These are phyloP conservation scores for Plasmodium vivax DNA, from an alignment of 169 alveolate species.

Conservation along the genomic window DNA sequence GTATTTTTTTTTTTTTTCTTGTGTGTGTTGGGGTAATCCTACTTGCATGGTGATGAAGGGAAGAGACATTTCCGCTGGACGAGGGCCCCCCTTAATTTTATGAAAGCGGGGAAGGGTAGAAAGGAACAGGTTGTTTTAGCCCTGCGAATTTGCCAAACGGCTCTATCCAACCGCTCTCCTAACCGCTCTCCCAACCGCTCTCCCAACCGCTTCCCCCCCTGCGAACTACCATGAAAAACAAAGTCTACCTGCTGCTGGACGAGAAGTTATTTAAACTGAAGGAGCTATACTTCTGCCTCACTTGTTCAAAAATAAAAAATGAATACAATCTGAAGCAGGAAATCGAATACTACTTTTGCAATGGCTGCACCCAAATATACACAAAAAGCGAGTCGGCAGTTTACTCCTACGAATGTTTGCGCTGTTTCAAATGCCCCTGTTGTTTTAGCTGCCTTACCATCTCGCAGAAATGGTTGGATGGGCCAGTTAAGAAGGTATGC, in stretches of 20 bases:
- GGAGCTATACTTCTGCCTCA: constrained; percentile 62
- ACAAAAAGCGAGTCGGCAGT: constrained; percentile 29
- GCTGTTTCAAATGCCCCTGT: constrained; percentile 66
- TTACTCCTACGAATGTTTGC: constrained; percentile 65
- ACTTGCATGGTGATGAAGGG: not conserved
- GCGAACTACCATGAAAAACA: constrained; percentile 49
- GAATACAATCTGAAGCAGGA: constrained; percentile 55
- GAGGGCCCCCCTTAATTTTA: not conserved
- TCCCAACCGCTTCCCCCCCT: not conserved
- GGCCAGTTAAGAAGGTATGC: not conserved
- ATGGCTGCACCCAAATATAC: constrained; percentile 65
- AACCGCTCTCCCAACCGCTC: not conserved
- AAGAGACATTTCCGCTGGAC: not conserved
- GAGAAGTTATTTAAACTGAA: constrained; percentile 61
- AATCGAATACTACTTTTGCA: constrained; percentile 60
- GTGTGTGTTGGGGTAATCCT: not conserved
- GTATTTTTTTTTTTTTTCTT: not conserved
- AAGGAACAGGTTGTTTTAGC: not conserved
- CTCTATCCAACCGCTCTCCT: not conserved
- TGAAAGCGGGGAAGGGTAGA: not conserved
- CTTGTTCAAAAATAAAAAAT: constrained; percentile 54
- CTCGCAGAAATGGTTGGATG: constrained; percentile 16
- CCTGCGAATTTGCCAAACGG: not conserved
- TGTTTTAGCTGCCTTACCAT: constrained; percentile 35
- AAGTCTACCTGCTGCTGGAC: constrained; percentile 43